Evolutionary conservation across 2,329 filamentous ascomycete genomes (phyloP).

Genomic region (Penicillium sclerotiorum): DNA sequence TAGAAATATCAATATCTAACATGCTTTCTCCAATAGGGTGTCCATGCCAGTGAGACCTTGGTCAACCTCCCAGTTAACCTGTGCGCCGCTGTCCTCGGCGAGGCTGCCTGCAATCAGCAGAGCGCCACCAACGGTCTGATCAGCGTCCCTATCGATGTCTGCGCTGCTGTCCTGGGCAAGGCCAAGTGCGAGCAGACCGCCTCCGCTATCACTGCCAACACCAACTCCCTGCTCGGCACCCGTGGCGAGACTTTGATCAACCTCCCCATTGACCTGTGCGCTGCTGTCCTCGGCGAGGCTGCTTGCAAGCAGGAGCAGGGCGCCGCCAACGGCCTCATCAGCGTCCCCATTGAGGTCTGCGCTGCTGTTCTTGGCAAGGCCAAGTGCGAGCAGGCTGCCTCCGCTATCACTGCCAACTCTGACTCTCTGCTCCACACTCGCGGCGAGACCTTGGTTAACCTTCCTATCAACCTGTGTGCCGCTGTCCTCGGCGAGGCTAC

Average conservation of each 20-base stretch:
- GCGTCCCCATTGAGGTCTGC: conserved; percentile 32
- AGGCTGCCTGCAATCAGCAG: conserved; percentile 27
- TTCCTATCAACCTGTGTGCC: conserved; percentile 25
- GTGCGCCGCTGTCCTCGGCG: conserved; percentile 27
- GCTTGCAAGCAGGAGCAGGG: conserved; percentile 27
- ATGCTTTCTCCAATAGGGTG: not conserved
- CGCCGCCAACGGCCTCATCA: conserved; percentile 22
- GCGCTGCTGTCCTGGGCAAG: conserved; percentile 27
- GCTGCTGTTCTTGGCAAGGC: conserved; percentile 28
- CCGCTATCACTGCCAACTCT: not conserved
- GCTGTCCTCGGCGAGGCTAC: conserved; percentile 26
- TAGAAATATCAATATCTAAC: not conserved
- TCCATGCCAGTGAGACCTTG: conserved; percentile 10
- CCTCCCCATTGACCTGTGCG: conserved; percentile 31
- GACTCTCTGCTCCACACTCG: too few species aligned
- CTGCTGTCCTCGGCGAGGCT: conserved; percentile 30
- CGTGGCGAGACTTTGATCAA: conserved; percentile 25
- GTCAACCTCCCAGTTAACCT: conserved; percentile 30
- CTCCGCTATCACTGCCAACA: conserved; percentile 6
- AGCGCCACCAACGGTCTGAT: conserved; percentile 23
- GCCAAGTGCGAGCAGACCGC: conserved; percentile 28
- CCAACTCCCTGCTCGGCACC: too few species aligned
- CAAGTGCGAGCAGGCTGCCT: conserved; percentile 21
- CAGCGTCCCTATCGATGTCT: conserved; percentile 28
- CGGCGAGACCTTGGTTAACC: too few species aligned